Evolutionary conservation across 2,329 filamentous ascomycete species (phyloP).

Genomic region (Claviceps humidiphila): DNA sequence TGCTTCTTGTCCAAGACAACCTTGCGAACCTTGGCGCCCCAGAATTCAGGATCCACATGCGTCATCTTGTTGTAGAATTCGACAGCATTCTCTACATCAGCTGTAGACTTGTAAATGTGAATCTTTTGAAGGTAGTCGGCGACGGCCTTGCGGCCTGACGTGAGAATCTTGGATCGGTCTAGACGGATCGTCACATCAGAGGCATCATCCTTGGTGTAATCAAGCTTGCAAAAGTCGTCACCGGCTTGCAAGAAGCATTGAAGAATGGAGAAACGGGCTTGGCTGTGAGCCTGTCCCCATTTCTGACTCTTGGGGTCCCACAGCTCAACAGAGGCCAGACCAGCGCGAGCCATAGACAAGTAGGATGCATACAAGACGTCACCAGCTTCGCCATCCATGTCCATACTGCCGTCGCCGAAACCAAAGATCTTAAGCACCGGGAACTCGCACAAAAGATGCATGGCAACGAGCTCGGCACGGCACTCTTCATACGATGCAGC

Average conservation of each 20-base stretch:
- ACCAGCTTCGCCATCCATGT: slow-evolving; percentile 66
- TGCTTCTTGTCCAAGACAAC: slow-evolving; percentile 66
- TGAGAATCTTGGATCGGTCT: slow-evolving; percentile 77
- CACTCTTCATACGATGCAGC: slow-evolving; percentile 91
- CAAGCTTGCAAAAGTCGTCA: slow-evolving; percentile 74
- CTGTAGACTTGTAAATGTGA: slow-evolving; percentile 85
- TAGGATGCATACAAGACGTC: slow-evolving; percentile 83
- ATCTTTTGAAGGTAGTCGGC: slow-evolving; percentile 81
- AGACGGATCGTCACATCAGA: slow-evolving; percentile 72
- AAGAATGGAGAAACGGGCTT: slow-evolving; percentile 81
- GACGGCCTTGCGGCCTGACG: slow-evolving; percentile 70
- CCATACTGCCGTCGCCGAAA: slow-evolving; percentile 61
- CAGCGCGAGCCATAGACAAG: slow-evolving; percentile 87
- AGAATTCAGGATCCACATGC: slow-evolving; percentile 67
- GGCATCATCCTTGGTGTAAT: slow-evolving; percentile 58
- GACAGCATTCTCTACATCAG: slow-evolving; percentile 65
- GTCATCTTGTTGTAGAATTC: slow-evolving; percentile 78
- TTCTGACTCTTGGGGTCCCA: slow-evolving; percentile 86
- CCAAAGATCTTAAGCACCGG: slow-evolving; percentile 82
- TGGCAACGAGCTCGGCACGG: slow-evolving; percentile 84
- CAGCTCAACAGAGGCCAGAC: slow-evolving; percentile 76
- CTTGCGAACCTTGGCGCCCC: slow-evolving; percentile 65
- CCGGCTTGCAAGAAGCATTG: slow-evolving; percentile 74
- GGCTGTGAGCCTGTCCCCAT: slow-evolving; percentile 88
- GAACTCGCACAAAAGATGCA: slow-evolving; percentile 83